phyloP scores from a whole-genome alignment of 805 yeast genomes.

The Kazachstania bromeliacearum region DNA sequence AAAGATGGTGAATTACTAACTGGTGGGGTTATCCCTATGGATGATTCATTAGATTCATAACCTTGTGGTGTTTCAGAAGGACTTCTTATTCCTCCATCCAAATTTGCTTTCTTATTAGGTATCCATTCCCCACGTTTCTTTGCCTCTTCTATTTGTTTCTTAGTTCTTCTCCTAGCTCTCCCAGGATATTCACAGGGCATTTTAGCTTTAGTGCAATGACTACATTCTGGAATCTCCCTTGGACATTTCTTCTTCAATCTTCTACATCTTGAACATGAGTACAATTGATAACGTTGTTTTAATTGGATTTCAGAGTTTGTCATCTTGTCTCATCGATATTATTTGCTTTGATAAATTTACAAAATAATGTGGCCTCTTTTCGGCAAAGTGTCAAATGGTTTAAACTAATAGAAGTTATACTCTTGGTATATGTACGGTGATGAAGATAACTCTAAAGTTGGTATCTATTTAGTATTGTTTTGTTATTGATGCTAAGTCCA shows the following conservation, averaged over 20 bases:
- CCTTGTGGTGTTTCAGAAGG: too few relatives aligned
- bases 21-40: too few relatives aligned
- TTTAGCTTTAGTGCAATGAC: constrained; percentile 33
- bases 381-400: too few relatives aligned
- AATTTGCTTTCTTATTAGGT: constrained; percentile 3
- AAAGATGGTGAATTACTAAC: neutral
- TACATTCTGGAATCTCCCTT: constrained; percentile 36
- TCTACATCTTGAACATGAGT: constrained; percentile 41
- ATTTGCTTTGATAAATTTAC: neutral
- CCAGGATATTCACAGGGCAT: constrained; percentile 35
- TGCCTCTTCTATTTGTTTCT: constrained; percentile 23
- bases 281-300: constrained; percentile 12
- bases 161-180: constrained; percentile 34
- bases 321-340: neutral
- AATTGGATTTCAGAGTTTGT: neutral
- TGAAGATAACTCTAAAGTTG: too few relatives aligned
- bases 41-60: too few relatives aligned
- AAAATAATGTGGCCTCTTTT: too few relatives aligned
- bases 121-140: constrained; percentile 18
- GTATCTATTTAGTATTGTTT: too few relatives aligned
- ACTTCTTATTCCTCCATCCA: constrained; percentile 2
- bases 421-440: too few relatives aligned
- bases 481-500: too few relatives aligned
- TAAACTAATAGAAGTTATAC: too few relatives aligned
- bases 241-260: constrained; percentile 42